Evolutionary conservation across 2,329 filamentous ascomycete species (phyloP), one percentile per base, ranked within the genome.

Genomic region (Zasmidium angulare): DNA sequence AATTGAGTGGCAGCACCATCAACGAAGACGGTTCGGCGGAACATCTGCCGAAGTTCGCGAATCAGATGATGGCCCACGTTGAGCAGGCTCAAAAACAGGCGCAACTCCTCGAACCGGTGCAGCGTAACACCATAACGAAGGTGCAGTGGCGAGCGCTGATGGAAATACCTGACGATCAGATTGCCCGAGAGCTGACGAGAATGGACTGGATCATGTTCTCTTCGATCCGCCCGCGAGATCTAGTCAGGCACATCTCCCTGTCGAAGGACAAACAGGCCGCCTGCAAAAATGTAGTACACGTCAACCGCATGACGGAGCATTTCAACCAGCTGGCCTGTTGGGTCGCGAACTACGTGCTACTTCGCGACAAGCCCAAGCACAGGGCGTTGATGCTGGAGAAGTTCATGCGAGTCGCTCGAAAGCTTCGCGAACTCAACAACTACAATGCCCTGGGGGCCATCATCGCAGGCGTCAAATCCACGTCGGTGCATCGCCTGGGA

Each of bases 181-280:
- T 98, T 66, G 93, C 93, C 17, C 88, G 89, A 60, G 95, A 99
- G 75, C 84, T 99, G 69, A 98, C 95, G 2, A 84, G 93, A 61
- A 96, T 99, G 56, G 95, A 99, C 76, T 98, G 93, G 93, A 87
- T 96, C 74, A 95, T 98, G 89, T 98, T 97, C 75, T 96, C 90
- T 54, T 93, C 92, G 1, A 96, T 98, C 62, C 87, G 91, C 23
- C 90, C 96, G 56, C 90, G 95, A 59, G 95, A 99, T 75, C 86
- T 98, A 51, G 89, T 98, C 46, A 89, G 95, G 3, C 90, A 97
- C 71, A 93, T 97, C 64, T 95, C 88, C 69, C 79, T 97, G 50
- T 63, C 63, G 11, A 56, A 63, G 17, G 60, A 63, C 7, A 90
- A 90, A 74, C 88, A 90, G 69, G 65, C 66, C 6, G 49, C 53